A percentile compares a stretch with the other conserved stretches of the same genome.
phyloP scores from a whole-genome alignment of 257 asterid species.

The Nicotiana benthamiana region DNA sequence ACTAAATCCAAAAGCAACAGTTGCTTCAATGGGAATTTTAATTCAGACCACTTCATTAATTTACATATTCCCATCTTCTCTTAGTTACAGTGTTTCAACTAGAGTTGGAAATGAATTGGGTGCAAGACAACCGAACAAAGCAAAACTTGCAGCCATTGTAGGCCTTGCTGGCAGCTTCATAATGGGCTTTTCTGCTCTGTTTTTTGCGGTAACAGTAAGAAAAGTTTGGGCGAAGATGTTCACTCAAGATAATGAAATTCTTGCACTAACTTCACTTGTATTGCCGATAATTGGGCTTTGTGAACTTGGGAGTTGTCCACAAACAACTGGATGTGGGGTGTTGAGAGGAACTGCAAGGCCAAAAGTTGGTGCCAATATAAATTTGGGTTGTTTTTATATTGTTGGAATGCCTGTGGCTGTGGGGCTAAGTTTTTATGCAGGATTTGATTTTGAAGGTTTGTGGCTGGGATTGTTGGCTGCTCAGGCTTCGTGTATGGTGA shows the following conservation, averaged over 20 bases:
- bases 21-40: slow-evolving; percentile 27
- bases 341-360: slow-evolving; percentile 25
- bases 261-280: slow-evolving; percentile 11
- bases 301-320: slow-evolving; percentile 25
- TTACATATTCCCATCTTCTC: slow-evolving; percentile 27
- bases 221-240: slow-evolving; percentile 23
- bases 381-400: slow-evolving; percentile 23
- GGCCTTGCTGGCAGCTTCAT: slow-evolving; percentile 22
- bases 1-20: slow-evolving; percentile 15
- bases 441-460: slow-evolving; percentile 23
- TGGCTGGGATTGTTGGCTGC: slow-evolving; percentile 26
- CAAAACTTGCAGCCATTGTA: slow-evolving; percentile 14
- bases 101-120: slow-evolving; percentile 29
- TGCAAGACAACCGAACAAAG: slow-evolving; percentile 12
- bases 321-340: slow-evolving; percentile 23
- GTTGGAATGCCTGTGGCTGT: slow-evolving; percentile 28
- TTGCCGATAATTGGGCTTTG: slow-evolving; percentile 26
- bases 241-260: slow-evolving; percentile 15
- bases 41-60: slow-evolving; percentile 24
- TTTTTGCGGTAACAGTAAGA: slow-evolving; percentile 12
- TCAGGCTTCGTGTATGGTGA: slow-evolving; percentile 18
- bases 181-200: slow-evolving; percentile 17
- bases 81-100: slow-evolving; percentile 25
- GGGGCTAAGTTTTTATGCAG: slow-evolving; percentile 12
- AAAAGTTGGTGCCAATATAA: slow-evolving; percentile 24